A percentile compares a stretch with the other conserved stretches of the same genome.
Conservation (phyloP, 257 asterid species). For the Nyctanthes arbortristis region DNA sequence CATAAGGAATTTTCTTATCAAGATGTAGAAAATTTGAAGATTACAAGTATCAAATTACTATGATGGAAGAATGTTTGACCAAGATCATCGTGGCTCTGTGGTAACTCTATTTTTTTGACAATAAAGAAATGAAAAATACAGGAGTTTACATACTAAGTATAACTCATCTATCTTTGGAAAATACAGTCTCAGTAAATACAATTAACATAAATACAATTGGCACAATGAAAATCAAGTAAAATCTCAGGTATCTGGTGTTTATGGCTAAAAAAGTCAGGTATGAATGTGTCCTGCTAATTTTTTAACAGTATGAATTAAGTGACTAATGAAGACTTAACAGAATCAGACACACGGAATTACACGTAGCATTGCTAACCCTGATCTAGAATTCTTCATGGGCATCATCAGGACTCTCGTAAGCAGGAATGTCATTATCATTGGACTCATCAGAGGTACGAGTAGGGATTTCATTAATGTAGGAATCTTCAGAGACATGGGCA, state of each 20-base stretch:
- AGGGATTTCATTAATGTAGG: slow-evolving; percentile 24
- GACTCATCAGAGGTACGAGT: slow-evolving; percentile 36
- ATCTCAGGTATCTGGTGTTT: background rate
- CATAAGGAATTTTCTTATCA: too few relatives aligned
- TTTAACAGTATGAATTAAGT: background rate
- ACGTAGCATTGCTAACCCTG: slow-evolving; percentile 21
- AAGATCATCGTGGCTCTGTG: too few relatives aligned
- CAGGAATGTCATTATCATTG: slow-evolving; percentile 39
- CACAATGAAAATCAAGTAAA: background rate
- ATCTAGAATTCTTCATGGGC: slow-evolving; percentile 60
- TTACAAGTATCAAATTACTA: too few relatives aligned
- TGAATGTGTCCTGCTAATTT: background rate
- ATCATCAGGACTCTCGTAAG: slow-evolving; percentile 40
- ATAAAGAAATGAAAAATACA: too few relatives aligned
- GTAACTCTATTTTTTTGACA: too few relatives aligned
- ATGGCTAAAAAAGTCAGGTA: background rate
- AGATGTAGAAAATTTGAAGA: too few relatives aligned
- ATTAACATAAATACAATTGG: too few relatives aligned
- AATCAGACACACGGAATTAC: background rate
- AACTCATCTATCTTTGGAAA: background rate
- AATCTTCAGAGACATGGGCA: slow-evolving; percentile 32
- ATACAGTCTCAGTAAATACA: too few relatives aligned
- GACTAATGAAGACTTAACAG: background rate
- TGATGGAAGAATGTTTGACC: too few relatives aligned
- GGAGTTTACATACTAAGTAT: too few relatives aligned